Evolutionary conservation across 2,329 filamentous ascomycete genomes (phyloP).

Genomic region (Aspergillus melleus): DNA sequence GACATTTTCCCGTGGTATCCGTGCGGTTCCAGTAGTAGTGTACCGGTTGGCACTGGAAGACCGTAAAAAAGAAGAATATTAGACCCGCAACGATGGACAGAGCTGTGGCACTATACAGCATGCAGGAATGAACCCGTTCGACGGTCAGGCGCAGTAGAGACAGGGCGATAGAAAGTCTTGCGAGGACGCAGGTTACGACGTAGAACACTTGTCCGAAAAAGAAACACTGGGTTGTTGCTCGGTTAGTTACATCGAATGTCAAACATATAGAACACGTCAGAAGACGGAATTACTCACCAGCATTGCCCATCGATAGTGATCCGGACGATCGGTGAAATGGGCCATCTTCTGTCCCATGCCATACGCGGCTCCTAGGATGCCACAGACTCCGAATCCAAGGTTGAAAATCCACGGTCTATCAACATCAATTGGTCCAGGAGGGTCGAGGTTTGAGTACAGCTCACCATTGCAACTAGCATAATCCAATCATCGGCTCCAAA

Average conservation of each 20-base stretch:
- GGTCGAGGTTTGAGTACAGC: neutral
- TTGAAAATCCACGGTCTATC: constrained; percentile 22
- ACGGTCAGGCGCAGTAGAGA: constrained; percentile 53
- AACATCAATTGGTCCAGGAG: neutral
- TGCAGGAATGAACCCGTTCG: constrained; percentile 46
- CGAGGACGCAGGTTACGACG: constrained; percentile 45
- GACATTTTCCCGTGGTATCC: constrained; percentile 39
- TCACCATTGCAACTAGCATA: constrained; percentile 34
- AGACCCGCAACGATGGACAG: constrained; percentile 44
- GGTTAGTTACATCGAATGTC: neutral
- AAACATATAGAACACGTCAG: neutral
- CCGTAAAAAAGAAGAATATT: constrained; percentile 51
- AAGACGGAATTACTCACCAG: constrained; percentile 19
- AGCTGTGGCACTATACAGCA: constrained; percentile 48
- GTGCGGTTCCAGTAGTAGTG: constrained; percentile 48
- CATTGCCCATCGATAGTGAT: constrained; percentile 22
- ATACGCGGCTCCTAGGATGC: constrained; percentile 25
- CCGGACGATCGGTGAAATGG: constrained; percentile 20
- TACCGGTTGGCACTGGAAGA: constrained; percentile 54
- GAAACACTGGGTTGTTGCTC: constrained; percentile 35
- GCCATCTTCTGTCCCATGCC: constrained; percentile 23
- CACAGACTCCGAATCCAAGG: constrained; percentile 27
- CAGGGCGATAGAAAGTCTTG: constrained; percentile 53
- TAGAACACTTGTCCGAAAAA: constrained; percentile 56
- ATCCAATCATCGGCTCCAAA: constrained; percentile 38